phyloP scores from a whole-genome alignment of 768 basidiomycete genomes.

The Amanita fuliginea region DNA sequence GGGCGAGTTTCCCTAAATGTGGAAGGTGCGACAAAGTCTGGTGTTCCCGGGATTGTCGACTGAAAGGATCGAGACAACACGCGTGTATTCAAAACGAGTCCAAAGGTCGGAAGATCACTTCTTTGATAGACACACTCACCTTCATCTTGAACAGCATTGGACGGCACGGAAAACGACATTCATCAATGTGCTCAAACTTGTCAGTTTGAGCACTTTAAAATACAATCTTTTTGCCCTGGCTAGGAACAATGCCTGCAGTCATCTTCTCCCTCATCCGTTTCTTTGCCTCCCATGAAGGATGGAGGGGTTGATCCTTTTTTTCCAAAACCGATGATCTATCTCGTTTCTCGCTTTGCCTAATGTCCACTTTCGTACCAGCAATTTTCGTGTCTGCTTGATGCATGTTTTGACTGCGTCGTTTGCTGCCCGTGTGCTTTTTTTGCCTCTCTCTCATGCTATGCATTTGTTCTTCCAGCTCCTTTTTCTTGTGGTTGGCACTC shows the following conservation, averaged over 20 bases:
- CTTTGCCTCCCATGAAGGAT: slow-evolving; percentile 98
- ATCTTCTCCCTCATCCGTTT: slow-evolving; percentile 64
- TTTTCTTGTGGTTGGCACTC: slow-evolving; percentile 86
- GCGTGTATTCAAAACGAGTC: slow-evolving; percentile 18
- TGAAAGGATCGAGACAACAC: slow-evolving; percentile 43
- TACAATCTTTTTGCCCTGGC: slow-evolving; percentile 81
- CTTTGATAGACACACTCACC: neutral
- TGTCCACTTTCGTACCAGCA: neutral
- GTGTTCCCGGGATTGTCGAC: slow-evolving; percentile 54
- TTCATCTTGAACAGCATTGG: neutral
- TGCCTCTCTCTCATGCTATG: neutral
- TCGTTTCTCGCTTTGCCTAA: neutral
- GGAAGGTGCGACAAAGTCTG: slow-evolving; percentile 46
- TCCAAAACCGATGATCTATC: neutral
- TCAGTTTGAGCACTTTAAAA: slow-evolving; percentile 24
- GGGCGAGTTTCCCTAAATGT: slow-evolving; percentile 51
- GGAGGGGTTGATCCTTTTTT: slow-evolving; percentile 39
- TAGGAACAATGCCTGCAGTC: slow-evolving; percentile 45
- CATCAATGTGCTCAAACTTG: slow-evolving; percentile 6
- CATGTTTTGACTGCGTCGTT: neutral
- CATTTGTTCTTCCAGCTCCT: slow-evolving; percentile 23
- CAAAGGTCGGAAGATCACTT: neutral
- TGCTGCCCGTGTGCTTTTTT: slow-evolving; percentile 3
- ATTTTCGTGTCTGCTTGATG: neutral
- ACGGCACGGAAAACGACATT: neutral